Evolutionary conservation across 306 rosid species (phyloP), one percentile per base, ranked within the genome.

Genomic region (Rubus parviflorus): DNA sequence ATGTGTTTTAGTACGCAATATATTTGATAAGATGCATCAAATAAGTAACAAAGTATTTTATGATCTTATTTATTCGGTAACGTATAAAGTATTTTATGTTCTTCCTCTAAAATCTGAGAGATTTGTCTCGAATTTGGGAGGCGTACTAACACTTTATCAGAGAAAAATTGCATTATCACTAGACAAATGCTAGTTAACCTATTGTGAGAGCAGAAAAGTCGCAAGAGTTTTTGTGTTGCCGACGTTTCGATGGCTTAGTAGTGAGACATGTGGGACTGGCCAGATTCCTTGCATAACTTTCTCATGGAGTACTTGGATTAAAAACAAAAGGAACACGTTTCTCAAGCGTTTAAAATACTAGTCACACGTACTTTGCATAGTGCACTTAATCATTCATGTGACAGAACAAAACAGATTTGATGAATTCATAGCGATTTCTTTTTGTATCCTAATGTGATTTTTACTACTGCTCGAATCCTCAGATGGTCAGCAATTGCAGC

Each of bases 401-500:
- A 51, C 42, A 53, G 4, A 43, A 20, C 52, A 66, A 7, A 20
- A 42, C 70, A 41, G 40, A 79, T 9, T 35, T 7, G 4, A n/a
- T 40, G 15, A 7, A 5, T 41, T 57, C 22, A 17, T 10, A 17
- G 46, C 10, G 25, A 16, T 64, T 52, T 72, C 17, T 68, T 13
- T 45, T 10, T 20, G 56, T 45, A 19, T 37, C 37, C 19, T 35
- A 19, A 19, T 16, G 6, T 30, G 49, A 23, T 51, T 61, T 35
- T 35, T 51, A 8, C 19, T 35, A n/a, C 41, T 41, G 8, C 22
- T 38, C 16, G 47, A 37, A 37, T 56, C 42, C 81, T 61, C 84
- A 94, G 98, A 85, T 94, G 98, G 98, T 94, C 98, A 6, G 84
- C 89, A 8, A 94, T 94, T 37, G 97, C 98, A 20, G 93, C 95